Conservation (phyloP, 768 basidiomycete species). For the Mrakia gelida region DNA sequence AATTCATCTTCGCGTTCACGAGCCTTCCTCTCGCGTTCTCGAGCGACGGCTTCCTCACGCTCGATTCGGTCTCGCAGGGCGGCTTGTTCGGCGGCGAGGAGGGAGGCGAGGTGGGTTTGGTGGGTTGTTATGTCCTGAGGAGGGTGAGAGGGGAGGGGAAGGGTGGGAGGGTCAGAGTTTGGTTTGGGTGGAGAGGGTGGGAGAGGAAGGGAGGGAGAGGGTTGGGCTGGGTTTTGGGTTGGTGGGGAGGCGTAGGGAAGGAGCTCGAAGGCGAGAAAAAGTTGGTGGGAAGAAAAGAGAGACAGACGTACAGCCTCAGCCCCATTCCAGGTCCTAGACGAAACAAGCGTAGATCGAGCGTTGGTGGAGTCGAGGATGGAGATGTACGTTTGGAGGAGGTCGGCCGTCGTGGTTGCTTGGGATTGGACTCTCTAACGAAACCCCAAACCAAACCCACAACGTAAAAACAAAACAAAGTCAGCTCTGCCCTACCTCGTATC, state of each 20-base stretch:
- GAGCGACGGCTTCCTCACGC: constrained; percentile 6
- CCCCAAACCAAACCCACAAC: background rate
- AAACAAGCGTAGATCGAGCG: background rate
- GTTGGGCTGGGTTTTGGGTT: background rate
- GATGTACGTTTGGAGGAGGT: constrained; percentile 18
- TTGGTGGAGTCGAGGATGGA: constrained; percentile 12
- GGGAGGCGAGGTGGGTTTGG: constrained; percentile 4
- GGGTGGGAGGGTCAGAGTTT: background rate
- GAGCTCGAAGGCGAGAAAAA: background rate
- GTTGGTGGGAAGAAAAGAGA: background rate
- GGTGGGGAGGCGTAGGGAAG: background rate
- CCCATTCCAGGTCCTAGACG: background rate
- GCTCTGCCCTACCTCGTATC: background rate
- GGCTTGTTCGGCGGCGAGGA: constrained; percentile 13
- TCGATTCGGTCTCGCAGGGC: constrained; percentile 13
- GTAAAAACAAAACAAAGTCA: too few relatives aligned
- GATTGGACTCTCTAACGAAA: constrained; percentile 6
- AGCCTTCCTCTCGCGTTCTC: background rate
- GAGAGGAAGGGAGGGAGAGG: background rate
- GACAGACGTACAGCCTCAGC: constrained; percentile 1
- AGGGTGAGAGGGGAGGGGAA: background rate
- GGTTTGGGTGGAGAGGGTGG: background rate
- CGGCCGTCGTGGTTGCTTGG: constrained; percentile 8
- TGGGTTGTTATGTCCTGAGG: background rate
- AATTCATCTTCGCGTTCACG: constrained; percentile 1